phyloP scores from a whole-genome alignment of 441 rosid species.

The Theobroma grandiflorum region DNA sequence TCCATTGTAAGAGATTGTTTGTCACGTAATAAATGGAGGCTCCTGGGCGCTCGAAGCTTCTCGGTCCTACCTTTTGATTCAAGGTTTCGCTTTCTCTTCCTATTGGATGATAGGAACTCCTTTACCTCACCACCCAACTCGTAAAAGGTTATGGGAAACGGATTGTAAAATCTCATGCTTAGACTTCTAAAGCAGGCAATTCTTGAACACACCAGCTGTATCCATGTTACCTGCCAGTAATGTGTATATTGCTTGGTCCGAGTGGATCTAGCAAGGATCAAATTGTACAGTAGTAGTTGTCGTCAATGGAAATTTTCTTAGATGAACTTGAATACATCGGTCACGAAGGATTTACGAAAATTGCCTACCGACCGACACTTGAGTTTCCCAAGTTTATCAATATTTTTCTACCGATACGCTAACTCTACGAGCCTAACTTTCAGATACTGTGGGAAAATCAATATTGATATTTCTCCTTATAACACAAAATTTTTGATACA shows the following conservation, averaged over 20 bases:
- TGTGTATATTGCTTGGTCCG: not conserved
- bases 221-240: not conserved
- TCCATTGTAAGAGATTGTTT: constrained; percentile 51
- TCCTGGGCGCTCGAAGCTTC: constrained; percentile 55
- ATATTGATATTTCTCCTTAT: not conserved
- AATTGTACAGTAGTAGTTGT: not conserved
- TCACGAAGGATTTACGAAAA: too few relatives aligned
- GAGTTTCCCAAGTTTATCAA: not conserved
- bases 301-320: not conserved
- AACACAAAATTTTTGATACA: not conserved
- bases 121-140: not conserved
- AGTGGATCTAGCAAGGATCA: not conserved
- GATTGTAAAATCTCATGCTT: not conserved
- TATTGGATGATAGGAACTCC: constrained; percentile 33
- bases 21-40: constrained; percentile 55
- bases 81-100: constrained; percentile 68
- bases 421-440: not conserved
- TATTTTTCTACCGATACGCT: not conserved
- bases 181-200: not conserved
- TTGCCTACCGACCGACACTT: too few relatives aligned
- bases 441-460: not conserved
- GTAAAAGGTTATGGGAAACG: not conserved
- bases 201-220: not conserved
- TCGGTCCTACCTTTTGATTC: constrained; percentile 63
- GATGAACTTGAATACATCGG: not conserved